phyloP scores from a whole-genome alignment of 2,329 filamentous ascomycete genomes.

The Graphilbum fragrans region DNA sequence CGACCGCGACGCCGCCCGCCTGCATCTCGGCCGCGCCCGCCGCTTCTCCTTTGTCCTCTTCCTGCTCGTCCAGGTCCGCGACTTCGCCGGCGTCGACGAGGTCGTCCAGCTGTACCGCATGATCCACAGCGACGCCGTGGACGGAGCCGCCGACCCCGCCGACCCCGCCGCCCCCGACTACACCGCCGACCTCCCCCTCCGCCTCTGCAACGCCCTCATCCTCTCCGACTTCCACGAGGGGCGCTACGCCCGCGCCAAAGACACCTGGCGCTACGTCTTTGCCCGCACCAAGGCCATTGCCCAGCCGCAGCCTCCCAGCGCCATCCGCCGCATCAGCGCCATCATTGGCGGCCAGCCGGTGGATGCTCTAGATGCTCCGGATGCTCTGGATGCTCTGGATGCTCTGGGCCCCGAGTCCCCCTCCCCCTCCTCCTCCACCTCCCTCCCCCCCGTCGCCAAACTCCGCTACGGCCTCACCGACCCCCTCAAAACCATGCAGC shows the following conservation, averaged over 20 bases:
- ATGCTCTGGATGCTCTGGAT: neutral
- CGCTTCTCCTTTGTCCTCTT: conserved; percentile 29
- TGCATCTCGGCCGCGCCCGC: conserved; percentile 12
- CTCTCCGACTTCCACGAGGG: conserved; percentile 44
- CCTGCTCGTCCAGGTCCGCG: conserved; percentile 26
- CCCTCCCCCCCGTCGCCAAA: conserved; percentile 20
- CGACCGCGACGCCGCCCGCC: conserved; percentile 12
- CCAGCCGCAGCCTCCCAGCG: conserved; percentile 14
- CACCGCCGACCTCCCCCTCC: conserved; percentile 31
- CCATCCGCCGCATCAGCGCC: conserved; percentile 2
- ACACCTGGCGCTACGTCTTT: conserved; percentile 54
- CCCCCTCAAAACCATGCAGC: conserved; percentile 35
- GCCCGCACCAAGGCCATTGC: conserved; percentile 33
- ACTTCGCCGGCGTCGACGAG: conserved; percentile 24
- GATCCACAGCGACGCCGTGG: too few species aligned
- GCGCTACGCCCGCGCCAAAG: conserved; percentile 47
- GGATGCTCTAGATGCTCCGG: neutral
- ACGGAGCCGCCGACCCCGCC: conserved; percentile 11
- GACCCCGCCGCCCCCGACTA: conserved; percentile 14
- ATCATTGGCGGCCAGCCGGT: conserved; percentile 1
- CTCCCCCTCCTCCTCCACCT: conserved; percentile 6
- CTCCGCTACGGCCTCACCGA: conserved; percentile 41
- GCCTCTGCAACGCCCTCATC: conserved; percentile 56
- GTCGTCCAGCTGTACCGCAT: conserved; percentile 34
- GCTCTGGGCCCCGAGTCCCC: conserved; percentile 10